Conservation (phyloP, 108 stramenopile genomes). For the Fistulifera solaris region DNA sequence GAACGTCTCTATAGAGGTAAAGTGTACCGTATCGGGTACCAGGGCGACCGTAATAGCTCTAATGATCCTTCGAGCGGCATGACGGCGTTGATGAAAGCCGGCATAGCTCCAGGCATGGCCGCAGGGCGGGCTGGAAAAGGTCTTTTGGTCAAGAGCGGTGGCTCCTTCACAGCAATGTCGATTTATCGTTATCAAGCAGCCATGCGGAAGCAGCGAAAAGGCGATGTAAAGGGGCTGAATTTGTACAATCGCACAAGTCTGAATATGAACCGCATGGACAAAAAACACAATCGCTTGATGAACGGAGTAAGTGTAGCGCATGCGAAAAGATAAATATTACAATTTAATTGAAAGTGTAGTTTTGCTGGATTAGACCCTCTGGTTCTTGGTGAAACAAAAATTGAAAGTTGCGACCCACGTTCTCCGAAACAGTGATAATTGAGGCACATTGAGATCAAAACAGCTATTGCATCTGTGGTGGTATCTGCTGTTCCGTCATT, state of each 20-base stretch:
- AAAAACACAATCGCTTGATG: conserved; percentile 76
- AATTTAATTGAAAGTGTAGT: too few relatives aligned
- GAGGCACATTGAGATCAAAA: too few relatives aligned
- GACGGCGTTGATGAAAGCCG: conserved; percentile 9
- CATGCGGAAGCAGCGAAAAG: conserved; percentile 69
- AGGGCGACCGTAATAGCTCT: too few relatives aligned
- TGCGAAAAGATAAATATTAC: conserved; percentile 41
- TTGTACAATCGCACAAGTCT: conserved; percentile 35
- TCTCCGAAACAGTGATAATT: too few relatives aligned
- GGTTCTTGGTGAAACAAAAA: too few relatives aligned
- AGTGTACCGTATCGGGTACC: conserved; percentile 31
- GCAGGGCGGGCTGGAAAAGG: conserved; percentile 49
- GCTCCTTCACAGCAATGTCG: conserved; percentile 59
- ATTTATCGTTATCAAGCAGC: conserved; percentile 78
- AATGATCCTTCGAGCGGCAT: not conserved
- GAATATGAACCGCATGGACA: conserved; percentile 82
- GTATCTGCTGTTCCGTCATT: too few relatives aligned
- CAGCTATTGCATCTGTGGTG: too few relatives aligned
- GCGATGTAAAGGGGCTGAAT: conserved; percentile 44
- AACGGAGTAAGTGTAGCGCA: conserved; percentile 71
- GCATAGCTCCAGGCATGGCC: conserved; percentile 13
- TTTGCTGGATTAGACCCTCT: too few relatives aligned
- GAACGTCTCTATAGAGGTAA: conserved; percentile 67
- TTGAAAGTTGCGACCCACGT: too few relatives aligned
- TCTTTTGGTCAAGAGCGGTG: conserved; percentile 38